A percentile compares a stretch with the other conserved stretches of the same genome.
Conservation (phyloP, 768 basidiomycete genomes). For the Tulasnella sp. region DNA sequence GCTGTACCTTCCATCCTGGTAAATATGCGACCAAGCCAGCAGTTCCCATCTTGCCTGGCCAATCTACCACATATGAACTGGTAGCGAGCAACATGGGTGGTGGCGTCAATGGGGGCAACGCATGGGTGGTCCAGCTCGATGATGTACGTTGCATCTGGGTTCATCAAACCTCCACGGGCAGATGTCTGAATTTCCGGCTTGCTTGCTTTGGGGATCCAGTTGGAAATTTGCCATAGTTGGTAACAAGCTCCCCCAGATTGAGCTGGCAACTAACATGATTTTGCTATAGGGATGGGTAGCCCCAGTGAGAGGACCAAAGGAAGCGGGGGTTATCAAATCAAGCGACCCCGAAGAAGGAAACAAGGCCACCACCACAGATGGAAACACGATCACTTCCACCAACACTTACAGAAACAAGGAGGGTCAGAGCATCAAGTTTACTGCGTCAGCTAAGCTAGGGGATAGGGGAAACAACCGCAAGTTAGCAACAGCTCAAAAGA, state of each 20-base stretch:
- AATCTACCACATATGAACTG: background rate
- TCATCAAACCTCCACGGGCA: background rate
- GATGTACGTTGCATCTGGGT: background rate
- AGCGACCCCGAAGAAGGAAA: background rate
- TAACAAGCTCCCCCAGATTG: background rate
- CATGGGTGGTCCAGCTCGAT: background rate
- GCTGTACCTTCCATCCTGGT: no score
- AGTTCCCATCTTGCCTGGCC: background rate
- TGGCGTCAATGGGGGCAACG: background rate
- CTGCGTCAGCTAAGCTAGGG: background rate
- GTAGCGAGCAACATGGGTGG: background rate
- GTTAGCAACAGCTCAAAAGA: no score
- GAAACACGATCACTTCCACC: background rate
- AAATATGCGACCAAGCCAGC: background rate
- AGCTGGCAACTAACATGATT: background rate
- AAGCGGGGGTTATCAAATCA: background rate
- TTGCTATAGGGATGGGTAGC: background rate
- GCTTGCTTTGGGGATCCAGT: background rate
- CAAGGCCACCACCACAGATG: background rate
- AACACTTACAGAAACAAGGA: background rate
- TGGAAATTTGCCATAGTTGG: background rate
- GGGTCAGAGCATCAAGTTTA: background rate
- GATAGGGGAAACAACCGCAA: no score
- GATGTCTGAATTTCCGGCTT: background rate
- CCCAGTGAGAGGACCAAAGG: background rate